Evolutionary conservation across 305 asterid genomes (phyloP), one percentile per base, ranked within the genome.

Genomic region (Fraxinus sp.): DNA sequence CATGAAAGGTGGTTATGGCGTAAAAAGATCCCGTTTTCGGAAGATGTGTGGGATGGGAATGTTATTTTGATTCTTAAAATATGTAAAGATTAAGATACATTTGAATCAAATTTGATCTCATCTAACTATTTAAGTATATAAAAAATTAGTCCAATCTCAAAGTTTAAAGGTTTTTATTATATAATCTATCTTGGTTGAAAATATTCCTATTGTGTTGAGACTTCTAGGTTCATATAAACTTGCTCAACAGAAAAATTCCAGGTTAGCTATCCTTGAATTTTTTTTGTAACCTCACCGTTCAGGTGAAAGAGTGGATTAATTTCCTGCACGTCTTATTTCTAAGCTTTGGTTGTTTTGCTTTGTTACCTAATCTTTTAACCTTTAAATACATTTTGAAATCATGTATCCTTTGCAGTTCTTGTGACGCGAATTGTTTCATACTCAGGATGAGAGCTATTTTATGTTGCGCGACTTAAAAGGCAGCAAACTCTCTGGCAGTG

Each of bases 391-490:
- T 26, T 68, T 68, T n/a, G 37, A 68, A 26, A 68, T 68, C 37
- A 26, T 28, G 7, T 28, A 28, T 66, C n/a, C 74, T 4, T 28
- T 28, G 26, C 20, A 44, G 41, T 80, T 74, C 75, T 79, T 78
- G 73, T 85, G 84, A 78, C 49, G 3, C 81, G 72, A 49, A 35
- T 83, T 79, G 64, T 84, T 81, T 86, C 82, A 7, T 84, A n/a
- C 87, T 93, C 95, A 97, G 99, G 92, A 92, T 24, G 94, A 93
- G 83, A 91, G 95, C 87, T 95, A 89, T 84, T 88, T 97, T 73
- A 91, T 93, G 0, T 79, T 95, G 83, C 92, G 80, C 6, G 98
- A 97, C 89, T 89, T 97, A 64, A 97, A 94, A 88, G 97, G 97
- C 78, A 90, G 92, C 91, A 94, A 85, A 83, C 94, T 97, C 72